Evolutionary conservation across 352 stramenopile species (phyloP), one percentile per base, ranked within the genome.

Genomic region (Globisporangium splendens): DNA sequence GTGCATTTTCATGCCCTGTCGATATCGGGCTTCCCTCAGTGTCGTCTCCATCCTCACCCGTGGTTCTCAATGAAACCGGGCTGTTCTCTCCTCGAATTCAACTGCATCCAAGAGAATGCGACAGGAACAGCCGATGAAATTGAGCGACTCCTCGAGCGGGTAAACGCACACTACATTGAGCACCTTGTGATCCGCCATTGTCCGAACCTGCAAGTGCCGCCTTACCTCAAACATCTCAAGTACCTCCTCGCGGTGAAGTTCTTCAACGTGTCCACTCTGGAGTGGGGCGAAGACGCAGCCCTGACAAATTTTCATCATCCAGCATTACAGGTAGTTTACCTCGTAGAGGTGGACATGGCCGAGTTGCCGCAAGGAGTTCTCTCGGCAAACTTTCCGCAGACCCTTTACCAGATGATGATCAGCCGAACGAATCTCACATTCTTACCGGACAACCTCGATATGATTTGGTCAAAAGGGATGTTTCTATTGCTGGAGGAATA

Each of bases 21-120:
- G 0, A 68, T 63, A n/a, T 51, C 61, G 14, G 39, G 39, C 15
- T 35, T 68, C 8, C 51, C 66, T 11, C 70, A 77, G 42, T 75
- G 70, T 42, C 46, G 69, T 10, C 59, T 75, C 1, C 70, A 66
- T 21, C 39, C 42, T 21, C 48, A 48, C 4, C 47, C 39, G 33
- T 56, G 56, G 56, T 52, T 62, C 35, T 41, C n/a, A 1, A 21
- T 38, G 15, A 62, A 62, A 17, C 48, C 56, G 3, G 28, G 47
- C 13, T 56, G 56, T 11, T 56, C 56, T 14, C 21, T 62, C 13
- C 47, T 62, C 1, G 56, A 62, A 33, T 20, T 62, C 17, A 56
- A 62, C 20, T 62, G 56, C 38, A 18, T 13, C 8, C 35, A 38
- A 8, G 49, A 64, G 14, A 33, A 56, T 2, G 13, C 56, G 1